Conservation (phyloP, 1,284 basidiomycete genomes). For the Xerocomus nothofagi region DNA sequence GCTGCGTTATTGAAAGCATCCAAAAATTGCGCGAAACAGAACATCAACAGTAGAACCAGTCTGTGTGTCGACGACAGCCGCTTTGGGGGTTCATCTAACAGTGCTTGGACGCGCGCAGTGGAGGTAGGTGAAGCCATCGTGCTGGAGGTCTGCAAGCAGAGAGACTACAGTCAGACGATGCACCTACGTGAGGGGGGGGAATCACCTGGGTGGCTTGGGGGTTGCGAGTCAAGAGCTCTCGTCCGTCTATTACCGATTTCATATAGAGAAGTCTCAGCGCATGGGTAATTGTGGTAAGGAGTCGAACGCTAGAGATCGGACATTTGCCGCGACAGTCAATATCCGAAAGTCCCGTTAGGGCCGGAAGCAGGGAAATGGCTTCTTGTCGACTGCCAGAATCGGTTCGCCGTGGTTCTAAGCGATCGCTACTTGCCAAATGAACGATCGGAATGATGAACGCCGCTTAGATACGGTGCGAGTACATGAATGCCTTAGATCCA, state of each 20-base stretch:
- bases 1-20: constrained; percentile 51
- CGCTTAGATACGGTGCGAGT: neutral
- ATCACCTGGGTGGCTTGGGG: too few relatives aligned
- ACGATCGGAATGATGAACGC: too few relatives aligned
- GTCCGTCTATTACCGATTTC: neutral
- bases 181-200: constrained; percentile 1
- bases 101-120: constrained; percentile 22
- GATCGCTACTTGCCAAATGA: neutral
- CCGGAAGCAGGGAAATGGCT: neutral
- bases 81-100: constrained; percentile 22
- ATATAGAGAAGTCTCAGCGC: neutral
- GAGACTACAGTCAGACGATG: neutral
- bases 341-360: neutral
- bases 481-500: neutral
- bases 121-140: constrained; percentile 14
- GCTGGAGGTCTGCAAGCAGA: neutral
- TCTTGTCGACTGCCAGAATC: neutral
- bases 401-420: neutral
- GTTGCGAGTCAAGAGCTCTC: neutral
- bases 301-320: neutral
- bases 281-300: neutral
- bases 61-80: constrained; percentile 29
- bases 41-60: constrained; percentile 40
- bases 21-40: constrained; percentile 48
- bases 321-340: neutral